Evolutionary conservation across 1,284 basidiomycete species (phyloP).

Genomic region (Porodaedalea pini): DNA sequence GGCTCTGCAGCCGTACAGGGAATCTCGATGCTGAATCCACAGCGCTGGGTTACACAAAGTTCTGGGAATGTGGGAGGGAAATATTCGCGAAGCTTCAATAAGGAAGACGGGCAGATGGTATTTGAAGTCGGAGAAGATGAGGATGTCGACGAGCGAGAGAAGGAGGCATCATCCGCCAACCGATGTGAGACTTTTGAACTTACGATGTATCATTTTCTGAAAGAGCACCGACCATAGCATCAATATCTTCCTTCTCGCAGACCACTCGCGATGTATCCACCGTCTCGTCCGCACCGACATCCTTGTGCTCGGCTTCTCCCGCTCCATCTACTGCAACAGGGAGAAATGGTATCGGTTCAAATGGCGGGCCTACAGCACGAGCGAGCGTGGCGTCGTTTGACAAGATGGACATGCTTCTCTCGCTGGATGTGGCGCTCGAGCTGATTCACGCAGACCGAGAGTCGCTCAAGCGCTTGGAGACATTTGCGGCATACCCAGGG

Average conservation of each 20-base stretch:
- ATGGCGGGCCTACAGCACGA: slow-evolving; percentile 20
- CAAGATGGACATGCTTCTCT: slow-evolving; percentile 83
- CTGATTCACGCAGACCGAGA: slow-evolving; percentile 92
- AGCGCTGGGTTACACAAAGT: slow-evolving; percentile 57
- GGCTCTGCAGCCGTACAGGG: slow-evolving; percentile 81
- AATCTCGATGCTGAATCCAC: slow-evolving; percentile 83
- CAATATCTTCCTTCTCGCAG: slow-evolving; percentile 15
- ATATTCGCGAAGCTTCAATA: slow-evolving; percentile 40
- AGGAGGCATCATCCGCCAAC: slow-evolving; percentile 1
- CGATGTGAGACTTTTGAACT: slow-evolving; percentile 2
- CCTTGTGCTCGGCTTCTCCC: slow-evolving; percentile 14
- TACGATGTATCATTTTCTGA: background rate
- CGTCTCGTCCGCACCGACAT: slow-evolving; percentile 8
- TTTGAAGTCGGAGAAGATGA: slow-evolving; percentile 63
- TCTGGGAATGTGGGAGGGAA: slow-evolving; percentile 25
- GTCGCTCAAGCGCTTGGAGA: slow-evolving; percentile 87
- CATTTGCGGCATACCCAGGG: slow-evolving; percentile 83
- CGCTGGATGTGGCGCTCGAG: slow-evolving; percentile 86
- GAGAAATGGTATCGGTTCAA: slow-evolving; percentile 20
- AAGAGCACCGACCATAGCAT: slow-evolving; percentile 12
- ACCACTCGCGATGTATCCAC: slow-evolving; percentile 19
- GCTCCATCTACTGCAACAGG: slow-evolving; percentile 8
- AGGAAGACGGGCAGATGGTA: slow-evolving; percentile 44
- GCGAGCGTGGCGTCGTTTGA: slow-evolving; percentile 39
- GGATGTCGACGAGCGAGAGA: slow-evolving; percentile 31